phyloP scores from a whole-genome alignment of 495 filamentous ascomycete genomes.

The Talaromyces wortmannii region DNA sequence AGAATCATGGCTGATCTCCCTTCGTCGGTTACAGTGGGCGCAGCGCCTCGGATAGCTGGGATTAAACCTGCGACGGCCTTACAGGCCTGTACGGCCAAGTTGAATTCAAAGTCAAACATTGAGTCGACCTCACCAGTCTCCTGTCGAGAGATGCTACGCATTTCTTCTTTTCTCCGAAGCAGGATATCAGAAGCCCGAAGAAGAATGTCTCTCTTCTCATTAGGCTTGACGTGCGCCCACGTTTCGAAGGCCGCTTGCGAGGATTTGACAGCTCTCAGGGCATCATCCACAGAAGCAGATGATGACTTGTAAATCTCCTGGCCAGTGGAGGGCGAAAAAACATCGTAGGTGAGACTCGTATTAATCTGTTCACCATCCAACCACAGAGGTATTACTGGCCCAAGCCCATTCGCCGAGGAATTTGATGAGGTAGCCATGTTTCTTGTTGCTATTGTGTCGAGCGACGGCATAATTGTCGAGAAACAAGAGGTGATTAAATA shows the following conservation, averaged over 20 bases:
- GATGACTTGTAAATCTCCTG: constrained; percentile 54
- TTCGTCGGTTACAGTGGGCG: constrained; percentile 50
- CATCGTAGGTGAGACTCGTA: constrained; percentile 55
- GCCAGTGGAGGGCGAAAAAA: constrained; percentile 57
- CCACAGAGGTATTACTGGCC: constrained; percentile 53
- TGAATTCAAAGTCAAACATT: constrained; percentile 59
- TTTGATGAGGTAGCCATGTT: too few species aligned
- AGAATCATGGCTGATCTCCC: constrained; percentile 61
- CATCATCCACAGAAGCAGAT: constrained; percentile 57
- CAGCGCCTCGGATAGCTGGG: constrained; percentile 47
- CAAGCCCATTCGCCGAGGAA: neutral
- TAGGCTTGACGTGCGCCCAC: constrained; percentile 61
- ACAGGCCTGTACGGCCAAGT: constrained; percentile 49
- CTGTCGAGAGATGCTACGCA: constrained; percentile 52
- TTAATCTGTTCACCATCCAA: constrained; percentile 62
- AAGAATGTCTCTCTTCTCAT: constrained; percentile 62
- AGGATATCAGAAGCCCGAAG: constrained; percentile 65
- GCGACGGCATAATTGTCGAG: too few species aligned
- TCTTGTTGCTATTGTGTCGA: too few species aligned
- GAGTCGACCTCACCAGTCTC: constrained; percentile 57
- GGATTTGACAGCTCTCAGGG: constrained; percentile 41
- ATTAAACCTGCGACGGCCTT: constrained; percentile 68
- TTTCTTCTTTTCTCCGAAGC: constrained; percentile 52
- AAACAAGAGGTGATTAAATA: too few species aligned
- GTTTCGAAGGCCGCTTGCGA: constrained; percentile 60